Percentiles rank a stretch among this genome's conserved stretches.
phyloP scores from a whole-genome alignment of 164 flowering plant genomes.

The Macadamia tetraphylla region DNA sequence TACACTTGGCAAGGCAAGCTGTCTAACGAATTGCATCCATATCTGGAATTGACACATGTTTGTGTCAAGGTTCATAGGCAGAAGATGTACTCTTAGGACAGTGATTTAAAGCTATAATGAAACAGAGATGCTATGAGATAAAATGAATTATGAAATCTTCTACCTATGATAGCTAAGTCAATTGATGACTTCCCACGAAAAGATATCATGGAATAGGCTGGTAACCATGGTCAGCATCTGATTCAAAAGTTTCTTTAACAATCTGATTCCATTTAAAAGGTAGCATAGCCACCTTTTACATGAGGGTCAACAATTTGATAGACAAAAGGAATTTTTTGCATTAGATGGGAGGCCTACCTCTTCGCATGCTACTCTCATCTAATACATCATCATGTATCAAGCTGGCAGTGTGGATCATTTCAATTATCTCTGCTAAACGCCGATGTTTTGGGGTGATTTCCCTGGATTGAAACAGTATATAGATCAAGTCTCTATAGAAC shows the following conservation, averaged over 20 bases:
- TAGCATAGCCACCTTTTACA: background rate
- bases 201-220: background rate
- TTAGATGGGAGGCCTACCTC: slow-evolving; percentile 45
- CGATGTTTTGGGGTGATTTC: slow-evolving; percentile 83
- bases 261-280: background rate
- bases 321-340: background rate
- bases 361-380: slow-evolving; percentile 85
- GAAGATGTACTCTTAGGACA: too few relatives aligned
- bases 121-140: too few relatives aligned
- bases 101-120: too few relatives aligned
- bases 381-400: slow-evolving; percentile 93
- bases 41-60: too few relatives aligned
- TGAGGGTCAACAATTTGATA: background rate
- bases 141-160: background rate
- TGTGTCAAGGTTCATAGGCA: too few relatives aligned
- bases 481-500: background rate
- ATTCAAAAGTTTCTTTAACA: background rate
- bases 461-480: slow-evolving; percentile 33
- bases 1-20: too few relatives aligned
- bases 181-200: background rate
- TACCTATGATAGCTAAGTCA: background rate
- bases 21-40: too few relatives aligned
- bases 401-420: slow-evolving; percentile 98
- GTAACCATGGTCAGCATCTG: background rate
- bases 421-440: slow-evolving; percentile 92